Percentiles rank a stretch among this genome's conserved stretches.
These are phyloP conservation scores for Narthecium ossifragum DNA, from an alignment of 106 monocot genomes.

Conservation along the genomic window DNA sequence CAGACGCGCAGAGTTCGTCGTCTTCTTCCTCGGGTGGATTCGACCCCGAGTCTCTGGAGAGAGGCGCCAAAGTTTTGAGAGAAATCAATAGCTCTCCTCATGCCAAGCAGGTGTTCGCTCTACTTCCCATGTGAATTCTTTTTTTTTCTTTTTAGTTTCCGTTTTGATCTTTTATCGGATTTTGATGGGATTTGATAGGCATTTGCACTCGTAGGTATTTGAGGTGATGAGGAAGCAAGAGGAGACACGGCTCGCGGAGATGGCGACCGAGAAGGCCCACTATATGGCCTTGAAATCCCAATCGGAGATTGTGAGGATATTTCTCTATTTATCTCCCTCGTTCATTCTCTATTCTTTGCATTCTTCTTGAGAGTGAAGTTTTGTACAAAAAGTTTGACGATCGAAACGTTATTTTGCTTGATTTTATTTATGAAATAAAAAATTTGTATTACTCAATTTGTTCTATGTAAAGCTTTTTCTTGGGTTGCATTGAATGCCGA, in stretches of 20 bases:
- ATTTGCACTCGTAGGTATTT: slow-evolving; percentile 53
- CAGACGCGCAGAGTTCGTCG: slow-evolving; percentile 9
- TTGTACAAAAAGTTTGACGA: too few species aligned
- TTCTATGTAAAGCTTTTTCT: too few species aligned
- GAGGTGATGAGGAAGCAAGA: slow-evolving; percentile 93
- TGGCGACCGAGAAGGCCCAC: slow-evolving; percentile 64
- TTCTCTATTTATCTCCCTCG: too few species aligned
- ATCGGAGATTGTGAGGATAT: slow-evolving; percentile 48
- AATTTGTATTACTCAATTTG: too few species aligned
- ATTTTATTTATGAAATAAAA: too few species aligned
- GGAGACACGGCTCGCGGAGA: slow-evolving; percentile 54
- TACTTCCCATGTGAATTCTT: background rate
- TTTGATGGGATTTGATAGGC: too few species aligned
- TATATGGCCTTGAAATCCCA: slow-evolving; percentile 34
- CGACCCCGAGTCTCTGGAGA: slow-evolving; percentile 82
- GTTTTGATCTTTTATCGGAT: background rate
- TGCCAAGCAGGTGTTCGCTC: slow-evolving; percentile 53
- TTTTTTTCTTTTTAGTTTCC: background rate
- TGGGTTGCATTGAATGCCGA: too few species aligned
- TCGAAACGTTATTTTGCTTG: too few species aligned
- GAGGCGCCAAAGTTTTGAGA: slow-evolving; percentile 61
- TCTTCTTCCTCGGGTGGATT: slow-evolving; percentile 39
- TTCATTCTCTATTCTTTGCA: too few species aligned
- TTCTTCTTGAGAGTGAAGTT: too few species aligned
- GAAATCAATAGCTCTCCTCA: slow-evolving; percentile 78